These are phyloP conservation scores for Phytophthora multivora DNA, from an alignment of 352 stramenopile genomes.

Conservation along the genomic window DNA sequence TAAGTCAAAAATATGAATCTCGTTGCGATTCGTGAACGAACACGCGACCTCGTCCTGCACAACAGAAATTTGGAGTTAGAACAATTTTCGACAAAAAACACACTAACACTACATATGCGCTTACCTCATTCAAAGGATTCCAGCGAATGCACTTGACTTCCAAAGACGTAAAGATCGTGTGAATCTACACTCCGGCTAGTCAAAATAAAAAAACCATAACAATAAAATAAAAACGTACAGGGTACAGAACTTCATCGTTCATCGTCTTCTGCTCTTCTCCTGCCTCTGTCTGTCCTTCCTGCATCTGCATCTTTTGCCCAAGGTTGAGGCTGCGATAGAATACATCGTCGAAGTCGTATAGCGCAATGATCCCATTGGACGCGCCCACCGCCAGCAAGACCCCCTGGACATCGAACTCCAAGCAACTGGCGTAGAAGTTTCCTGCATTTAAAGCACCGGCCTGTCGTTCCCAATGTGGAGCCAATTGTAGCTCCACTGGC, in stretches of 20 bases:
- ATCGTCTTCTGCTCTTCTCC: conserved; percentile 1
- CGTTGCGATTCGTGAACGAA: conserved; percentile 73
- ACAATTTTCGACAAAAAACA: too few species aligned
- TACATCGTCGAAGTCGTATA: conserved; percentile 85
- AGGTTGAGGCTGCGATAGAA: conserved; percentile 67
- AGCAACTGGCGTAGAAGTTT: conserved; percentile 62
- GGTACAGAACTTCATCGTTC: conserved; percentile 34
- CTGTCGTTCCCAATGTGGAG: conserved; percentile 49
- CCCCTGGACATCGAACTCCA: conserved; percentile 74
- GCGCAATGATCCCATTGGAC: conserved; percentile 69
- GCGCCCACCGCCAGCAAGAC: conserved; percentile 66
- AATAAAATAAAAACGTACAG: conserved; percentile 27
- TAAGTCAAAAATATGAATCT: conserved; percentile 78
- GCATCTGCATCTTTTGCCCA: conserved; percentile 23
- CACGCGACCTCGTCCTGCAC: conserved; percentile 74
- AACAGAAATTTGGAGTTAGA: neutral
- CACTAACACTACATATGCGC: neutral
- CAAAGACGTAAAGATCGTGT: conserved; percentile 72
- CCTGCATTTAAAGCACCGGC: conserved; percentile 27
- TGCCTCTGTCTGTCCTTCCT: neutral
- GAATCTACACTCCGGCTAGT: conserved; percentile 47
- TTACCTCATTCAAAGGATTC: conserved; percentile 75
- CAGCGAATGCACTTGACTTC: conserved; percentile 79
- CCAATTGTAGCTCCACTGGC: conserved; percentile 49
- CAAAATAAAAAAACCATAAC: too few species aligned